Conservation (phyloP, 1,139 yeast species). For the Kodamaea derodonti region DNA sequence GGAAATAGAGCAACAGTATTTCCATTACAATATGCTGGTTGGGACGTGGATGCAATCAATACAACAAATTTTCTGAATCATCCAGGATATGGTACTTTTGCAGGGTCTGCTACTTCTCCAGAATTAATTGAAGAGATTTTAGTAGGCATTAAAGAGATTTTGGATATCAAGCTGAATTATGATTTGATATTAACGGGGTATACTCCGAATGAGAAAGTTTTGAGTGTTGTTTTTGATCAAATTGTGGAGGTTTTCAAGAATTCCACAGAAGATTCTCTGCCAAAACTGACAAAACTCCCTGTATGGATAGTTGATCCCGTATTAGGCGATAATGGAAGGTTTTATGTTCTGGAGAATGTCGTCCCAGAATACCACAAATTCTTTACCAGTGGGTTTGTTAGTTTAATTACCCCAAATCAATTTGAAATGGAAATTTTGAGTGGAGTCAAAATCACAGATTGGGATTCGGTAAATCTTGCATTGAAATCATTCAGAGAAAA, state of each 20-base stretch:
- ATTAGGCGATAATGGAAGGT: slow-evolving; percentile 37
- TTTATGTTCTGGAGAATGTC: slow-evolving; percentile 33
- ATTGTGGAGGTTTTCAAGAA: slow-evolving; percentile 17
- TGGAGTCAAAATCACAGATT: slow-evolving; percentile 18
- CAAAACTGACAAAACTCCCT: slow-evolving; percentile 18
- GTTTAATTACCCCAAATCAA: slow-evolving; percentile 38
- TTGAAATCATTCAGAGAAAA: slow-evolving; percentile 16
- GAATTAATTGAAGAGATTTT: slow-evolving; percentile 20
- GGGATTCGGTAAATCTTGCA: slow-evolving; percentile 22
- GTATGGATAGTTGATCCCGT: slow-evolving; percentile 39
- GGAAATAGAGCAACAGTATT: slow-evolving; percentile 42
- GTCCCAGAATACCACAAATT: slow-evolving; percentile 27
- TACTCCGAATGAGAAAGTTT: slow-evolving; percentile 54
- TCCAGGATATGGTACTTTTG: slow-evolving; percentile 67
- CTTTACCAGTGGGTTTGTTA: slow-evolving; percentile 25
- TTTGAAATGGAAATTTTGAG: slow-evolving; percentile 36
- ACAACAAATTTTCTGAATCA: slow-evolving; percentile 82
- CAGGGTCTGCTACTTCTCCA: slow-evolving; percentile 14
- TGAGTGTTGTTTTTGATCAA: slow-evolving; percentile 46
- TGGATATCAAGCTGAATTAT: slow-evolving; percentile 34
- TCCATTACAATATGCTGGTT: slow-evolving; percentile 72
- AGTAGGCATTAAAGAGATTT: slow-evolving; percentile 21
- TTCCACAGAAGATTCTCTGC: background rate
- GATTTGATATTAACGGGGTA: slow-evolving; percentile 71
- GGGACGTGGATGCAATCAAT: slow-evolving; percentile 82